Evolutionary conservation across 2,329 filamentous ascomycete species (phyloP).

Genomic region (Escovopsis sp.): DNA sequence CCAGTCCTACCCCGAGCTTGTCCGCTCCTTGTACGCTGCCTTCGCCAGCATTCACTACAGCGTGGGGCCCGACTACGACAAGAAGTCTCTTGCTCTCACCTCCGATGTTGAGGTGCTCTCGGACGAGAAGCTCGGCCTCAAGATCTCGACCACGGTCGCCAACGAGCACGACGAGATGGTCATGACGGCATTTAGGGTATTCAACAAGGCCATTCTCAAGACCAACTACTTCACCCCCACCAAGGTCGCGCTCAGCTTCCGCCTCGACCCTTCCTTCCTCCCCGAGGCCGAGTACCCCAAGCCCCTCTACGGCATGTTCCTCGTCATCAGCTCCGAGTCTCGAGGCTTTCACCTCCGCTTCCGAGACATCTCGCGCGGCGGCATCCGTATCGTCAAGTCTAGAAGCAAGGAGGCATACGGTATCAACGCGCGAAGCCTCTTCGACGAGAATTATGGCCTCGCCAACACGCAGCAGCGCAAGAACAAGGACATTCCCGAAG

Average conservation of each 20-base stretch:
- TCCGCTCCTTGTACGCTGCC: constrained; percentile 75
- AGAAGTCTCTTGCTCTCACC: constrained; percentile 36
- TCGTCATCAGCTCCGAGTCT: constrained; percentile 93
- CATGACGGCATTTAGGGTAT: constrained; percentile 89
- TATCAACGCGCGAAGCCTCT: constrained; percentile 91
- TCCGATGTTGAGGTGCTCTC: constrained; percentile 54
- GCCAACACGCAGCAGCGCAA: constrained; percentile 98
- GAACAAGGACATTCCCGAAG: constrained; percentile 99
- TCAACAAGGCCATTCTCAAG: constrained; percentile 88
- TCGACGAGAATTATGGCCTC: constrained; percentile 97
- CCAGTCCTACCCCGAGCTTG: constrained; percentile 70
- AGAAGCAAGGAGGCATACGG: constrained; percentile 88
- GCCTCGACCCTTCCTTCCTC: constrained; percentile 76
- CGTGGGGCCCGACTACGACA: constrained; percentile 34
- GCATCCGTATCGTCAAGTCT: constrained; percentile 97
- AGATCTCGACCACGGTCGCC: constrained; percentile 62
- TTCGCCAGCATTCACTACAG: constrained; percentile 76
- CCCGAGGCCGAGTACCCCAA: constrained; percentile 87
- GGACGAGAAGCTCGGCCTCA: constrained; percentile 55
- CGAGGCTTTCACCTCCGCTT: constrained; percentile 95
- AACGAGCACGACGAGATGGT: constrained; percentile 98
- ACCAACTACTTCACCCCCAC: constrained; percentile 97
- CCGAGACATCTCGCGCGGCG: constrained; percentile 89
- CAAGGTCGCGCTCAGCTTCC: constrained; percentile 95
- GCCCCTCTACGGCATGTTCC: constrained; percentile 93